Percentiles rank a stretch among this genome's conserved stretches.
Evolutionary conservation across 2,329 filamentous ascomycete species (phyloP).

Genomic region (Trichoderma pleuroti): DNA sequence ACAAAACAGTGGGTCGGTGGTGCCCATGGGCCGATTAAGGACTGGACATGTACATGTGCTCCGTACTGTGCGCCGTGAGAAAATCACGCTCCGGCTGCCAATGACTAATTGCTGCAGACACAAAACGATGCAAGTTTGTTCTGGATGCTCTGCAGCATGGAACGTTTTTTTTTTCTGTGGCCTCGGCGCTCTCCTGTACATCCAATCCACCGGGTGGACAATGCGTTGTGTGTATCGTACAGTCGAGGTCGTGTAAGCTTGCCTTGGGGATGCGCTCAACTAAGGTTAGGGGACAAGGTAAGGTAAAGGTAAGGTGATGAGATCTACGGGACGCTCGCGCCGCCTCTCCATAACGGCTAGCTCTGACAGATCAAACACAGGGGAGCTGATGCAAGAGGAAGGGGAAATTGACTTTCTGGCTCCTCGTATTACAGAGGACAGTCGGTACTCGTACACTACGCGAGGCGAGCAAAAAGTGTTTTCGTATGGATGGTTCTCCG

Average conservation of each 20-base stretch:
- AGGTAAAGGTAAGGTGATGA: constrained; percentile 16
- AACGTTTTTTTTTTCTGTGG: neutral
- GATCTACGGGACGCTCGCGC: constrained; percentile 17
- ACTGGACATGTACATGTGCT: neutral
- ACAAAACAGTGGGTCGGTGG: neutral
- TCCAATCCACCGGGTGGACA: neutral
- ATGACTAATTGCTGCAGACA: constrained; percentile 1
- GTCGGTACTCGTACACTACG: neutral
- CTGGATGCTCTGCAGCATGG: neutral
- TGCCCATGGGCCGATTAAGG: constrained; percentile 13
- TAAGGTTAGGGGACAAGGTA: constrained; percentile 12
- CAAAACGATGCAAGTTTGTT: neutral
- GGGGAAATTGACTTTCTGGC: constrained; percentile 4
- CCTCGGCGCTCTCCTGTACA: neutral
- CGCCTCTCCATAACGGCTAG: constrained; percentile 16
- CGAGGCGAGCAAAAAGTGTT: neutral
- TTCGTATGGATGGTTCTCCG: neutral
- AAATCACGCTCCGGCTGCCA: neutral
- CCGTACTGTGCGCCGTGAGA: neutral
- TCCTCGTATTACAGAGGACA: constrained; percentile 4
- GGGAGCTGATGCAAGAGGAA: constrained; percentile 1
- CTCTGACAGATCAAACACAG: constrained; percentile 14
- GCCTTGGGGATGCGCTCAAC: neutral
- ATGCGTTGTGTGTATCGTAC: neutral
- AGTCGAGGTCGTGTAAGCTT: neutral